These are phyloP conservation scores for Tillandsia fasciculata DNA, from an alignment of 176 grass and related monocot species.

Conservation along the genomic window DNA sequence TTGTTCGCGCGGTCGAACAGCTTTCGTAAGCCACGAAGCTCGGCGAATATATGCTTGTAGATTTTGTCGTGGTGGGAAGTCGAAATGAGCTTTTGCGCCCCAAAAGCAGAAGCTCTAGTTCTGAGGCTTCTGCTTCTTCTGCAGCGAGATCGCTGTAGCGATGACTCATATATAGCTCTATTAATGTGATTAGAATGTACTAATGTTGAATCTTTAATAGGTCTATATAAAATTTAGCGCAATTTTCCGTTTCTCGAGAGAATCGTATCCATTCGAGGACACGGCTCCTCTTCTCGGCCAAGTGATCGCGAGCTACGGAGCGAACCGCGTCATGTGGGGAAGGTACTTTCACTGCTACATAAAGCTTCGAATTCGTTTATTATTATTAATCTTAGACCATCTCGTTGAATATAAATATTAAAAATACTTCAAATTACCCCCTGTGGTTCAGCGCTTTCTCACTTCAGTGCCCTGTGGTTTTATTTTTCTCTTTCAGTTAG, in stretches of 20 bases:
- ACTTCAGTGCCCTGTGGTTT: no score
- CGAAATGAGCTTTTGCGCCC: no score
- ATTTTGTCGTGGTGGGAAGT: no score
- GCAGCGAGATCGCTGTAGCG: background rate
- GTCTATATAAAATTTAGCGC: constrained; percentile 89
- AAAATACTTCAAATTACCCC: no score
- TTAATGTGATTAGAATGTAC: background rate
- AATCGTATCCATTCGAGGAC: constrained; percentile 68
- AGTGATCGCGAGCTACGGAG: constrained; percentile 48
- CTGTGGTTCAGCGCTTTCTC: no score
- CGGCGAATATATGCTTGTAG: no score
- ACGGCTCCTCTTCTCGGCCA: constrained; percentile 47
- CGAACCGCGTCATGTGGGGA: constrained; percentile 79
- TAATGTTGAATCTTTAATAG: constrained; percentile 29
- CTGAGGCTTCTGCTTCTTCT: background rate
- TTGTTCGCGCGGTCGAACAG: no score
- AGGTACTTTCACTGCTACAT: constrained; percentile 28
- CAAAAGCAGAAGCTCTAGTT: no score
- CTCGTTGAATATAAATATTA: no score
- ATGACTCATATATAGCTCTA: background rate
- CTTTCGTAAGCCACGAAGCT: no score
- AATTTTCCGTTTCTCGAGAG: constrained; percentile 67
- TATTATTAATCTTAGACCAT: no score
- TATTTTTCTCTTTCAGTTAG: no score
- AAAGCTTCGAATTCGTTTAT: background rate